Conservation (phyloP, 169 alveolate species). For the Amoebophrya sp. region DNA sequence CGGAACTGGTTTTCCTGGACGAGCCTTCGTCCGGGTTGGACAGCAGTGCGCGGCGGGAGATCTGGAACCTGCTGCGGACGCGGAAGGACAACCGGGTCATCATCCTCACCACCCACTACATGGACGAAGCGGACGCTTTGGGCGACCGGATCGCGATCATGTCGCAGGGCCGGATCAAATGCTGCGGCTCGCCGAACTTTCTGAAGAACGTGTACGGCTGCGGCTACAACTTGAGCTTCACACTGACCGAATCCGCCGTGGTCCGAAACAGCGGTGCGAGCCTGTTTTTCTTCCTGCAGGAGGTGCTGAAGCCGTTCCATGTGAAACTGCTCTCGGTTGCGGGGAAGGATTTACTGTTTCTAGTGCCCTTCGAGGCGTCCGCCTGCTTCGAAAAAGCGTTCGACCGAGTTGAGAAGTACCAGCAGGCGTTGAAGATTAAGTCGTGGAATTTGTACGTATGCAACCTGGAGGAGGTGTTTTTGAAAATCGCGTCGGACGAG, state of each 20-base stretch:
- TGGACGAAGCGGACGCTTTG: slow-evolving; percentile 69
- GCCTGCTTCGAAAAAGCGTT: not conserved
- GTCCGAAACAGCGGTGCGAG: not conserved
- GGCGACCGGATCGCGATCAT: slow-evolving; percentile 70
- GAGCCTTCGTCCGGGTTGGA: slow-evolving; percentile 56
- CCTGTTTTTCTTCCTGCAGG: not conserved
- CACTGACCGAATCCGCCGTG: not conserved
- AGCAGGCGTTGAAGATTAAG: not conserved
- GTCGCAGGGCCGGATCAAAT: slow-evolving; percentile 42
- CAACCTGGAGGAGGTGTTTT: not conserved
- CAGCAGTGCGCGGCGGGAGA: slow-evolving; percentile 62
- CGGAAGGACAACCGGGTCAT: slow-evolving; percentile 53
- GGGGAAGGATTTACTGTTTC: not conserved
- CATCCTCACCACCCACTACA: slow-evolving; percentile 63
- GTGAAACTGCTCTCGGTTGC: not conserved
- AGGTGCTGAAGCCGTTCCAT: not conserved
- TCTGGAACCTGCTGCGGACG: slow-evolving; percentile 66
- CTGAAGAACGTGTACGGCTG: not conserved
- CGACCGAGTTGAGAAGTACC: not conserved
- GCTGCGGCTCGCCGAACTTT: not conserved
- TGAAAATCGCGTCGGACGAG: not conserved
- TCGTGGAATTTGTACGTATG: not conserved
- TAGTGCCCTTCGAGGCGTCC: not conserved
- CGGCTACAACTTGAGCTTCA: not conserved
- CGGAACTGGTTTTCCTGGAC: slow-evolving; percentile 62